A percentile compares a stretch with the other conserved stretches of the same genome.
phyloP scores from a whole-genome alignment of 352 stramenopile genomes.

The Phytopythium mirpurense region DNA sequence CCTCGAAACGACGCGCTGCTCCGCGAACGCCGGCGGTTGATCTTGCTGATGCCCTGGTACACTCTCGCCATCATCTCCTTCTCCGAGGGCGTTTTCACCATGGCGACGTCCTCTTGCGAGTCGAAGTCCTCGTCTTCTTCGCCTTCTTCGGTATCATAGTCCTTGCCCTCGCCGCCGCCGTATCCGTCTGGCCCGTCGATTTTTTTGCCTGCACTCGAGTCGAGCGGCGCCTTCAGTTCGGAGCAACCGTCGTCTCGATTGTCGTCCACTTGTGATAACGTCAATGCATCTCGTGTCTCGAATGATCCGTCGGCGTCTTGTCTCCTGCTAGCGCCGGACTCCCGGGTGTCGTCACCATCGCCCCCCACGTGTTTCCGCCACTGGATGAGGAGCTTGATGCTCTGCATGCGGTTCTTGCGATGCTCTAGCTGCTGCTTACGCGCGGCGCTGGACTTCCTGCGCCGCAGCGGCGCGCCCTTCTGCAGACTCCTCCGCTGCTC shows the following conservation, averaged over 20 bases:
- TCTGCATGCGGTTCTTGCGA: slow-evolving; percentile 44
- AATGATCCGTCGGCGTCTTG: not conserved
- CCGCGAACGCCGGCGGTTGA: slow-evolving; percentile 63
- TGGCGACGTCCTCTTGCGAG: slow-evolving; percentile 30
- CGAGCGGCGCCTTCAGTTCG: not conserved
- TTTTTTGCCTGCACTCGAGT: slow-evolving; percentile 4
- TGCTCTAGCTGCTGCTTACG: slow-evolving; percentile 18
- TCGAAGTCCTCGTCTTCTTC: slow-evolving; percentile 20
- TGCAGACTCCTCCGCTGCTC: slow-evolving; percentile 50
- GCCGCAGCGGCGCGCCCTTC: slow-evolving; percentile 4
- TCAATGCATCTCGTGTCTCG: not conserved
- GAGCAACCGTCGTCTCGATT: slow-evolving; percentile 1
- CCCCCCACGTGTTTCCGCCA: slow-evolving; percentile 46
- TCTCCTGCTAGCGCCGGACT: not conserved
- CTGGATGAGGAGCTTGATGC: slow-evolving; percentile 69
- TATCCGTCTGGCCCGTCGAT: not conserved
- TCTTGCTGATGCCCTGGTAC: slow-evolving; percentile 65
- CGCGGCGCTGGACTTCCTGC: slow-evolving; percentile 6
- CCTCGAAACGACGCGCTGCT: slow-evolving; percentile 13
- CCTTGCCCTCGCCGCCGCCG: not conserved
- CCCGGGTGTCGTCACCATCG: not conserved
- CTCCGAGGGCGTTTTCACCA: slow-evolving; percentile 67
- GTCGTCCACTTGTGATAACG: not conserved
- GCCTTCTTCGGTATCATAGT: slow-evolving; percentile 8
- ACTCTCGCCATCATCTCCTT: slow-evolving; percentile 66